phyloP scores from a whole-genome alignment of 2,329 filamentous ascomycete genomes.

The Sporothrix luriei region DNA sequence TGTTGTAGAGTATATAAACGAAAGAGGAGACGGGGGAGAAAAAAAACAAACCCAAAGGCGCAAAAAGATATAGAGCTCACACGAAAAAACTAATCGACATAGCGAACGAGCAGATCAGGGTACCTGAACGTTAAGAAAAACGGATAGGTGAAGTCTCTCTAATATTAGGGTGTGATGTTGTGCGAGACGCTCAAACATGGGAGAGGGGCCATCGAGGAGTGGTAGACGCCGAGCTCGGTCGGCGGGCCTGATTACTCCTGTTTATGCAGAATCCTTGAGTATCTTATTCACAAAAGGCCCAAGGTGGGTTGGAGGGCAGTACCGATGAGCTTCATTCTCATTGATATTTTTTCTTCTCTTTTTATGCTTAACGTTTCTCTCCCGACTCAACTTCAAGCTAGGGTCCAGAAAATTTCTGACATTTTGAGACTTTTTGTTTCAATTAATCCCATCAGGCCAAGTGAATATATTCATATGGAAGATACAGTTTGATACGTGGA shows the following conservation, averaged over 20 bases:
- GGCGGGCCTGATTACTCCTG: not conserved
- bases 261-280: not conserved
- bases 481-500: too few species aligned
- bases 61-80: not conserved
- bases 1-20: not conserved
- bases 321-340: not conserved
- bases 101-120: not conserved
- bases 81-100: not conserved
- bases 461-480: not conserved
- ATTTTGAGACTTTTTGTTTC: too few species aligned
- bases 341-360: not conserved
- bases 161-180: not conserved
- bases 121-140: not conserved
- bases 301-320: not conserved
- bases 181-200: not conserved
- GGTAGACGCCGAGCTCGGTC: not conserved
- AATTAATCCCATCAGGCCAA: not conserved
- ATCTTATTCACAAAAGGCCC: not conserved
- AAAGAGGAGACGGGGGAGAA: not conserved
- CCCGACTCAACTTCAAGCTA: too few species aligned
- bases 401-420: too few species aligned
- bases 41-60: slow-evolving; percentile 3
- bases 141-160: not conserved
- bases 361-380: not conserved
- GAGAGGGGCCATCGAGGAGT: not conserved